Conservation (phyloP, 2,329 filamentous ascomycete species). For the Pseudohalonectria lignicola region DNA sequence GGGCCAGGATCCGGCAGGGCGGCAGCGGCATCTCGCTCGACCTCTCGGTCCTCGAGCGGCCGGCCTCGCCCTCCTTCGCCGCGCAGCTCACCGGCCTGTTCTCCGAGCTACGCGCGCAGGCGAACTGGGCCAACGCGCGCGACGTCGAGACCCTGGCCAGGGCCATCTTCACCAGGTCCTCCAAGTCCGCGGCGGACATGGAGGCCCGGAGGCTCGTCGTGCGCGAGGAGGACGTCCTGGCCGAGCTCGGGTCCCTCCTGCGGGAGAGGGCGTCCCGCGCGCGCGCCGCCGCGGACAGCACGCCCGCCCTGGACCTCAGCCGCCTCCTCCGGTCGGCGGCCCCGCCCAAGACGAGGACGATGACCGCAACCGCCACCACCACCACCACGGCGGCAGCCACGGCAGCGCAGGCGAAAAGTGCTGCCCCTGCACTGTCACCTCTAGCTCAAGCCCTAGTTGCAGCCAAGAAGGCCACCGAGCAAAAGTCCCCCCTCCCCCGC, state of each 20-base stretch:
- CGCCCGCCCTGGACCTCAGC: background rate
- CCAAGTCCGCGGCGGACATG: conserved; percentile 17
- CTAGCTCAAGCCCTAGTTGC: too few relatives aligned
- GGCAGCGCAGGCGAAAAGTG: too few relatives aligned
- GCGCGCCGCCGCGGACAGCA: background rate
- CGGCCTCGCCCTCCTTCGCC: conserved; percentile 7
- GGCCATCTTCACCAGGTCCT: conserved; percentile 30
- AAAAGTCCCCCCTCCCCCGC: background rate
- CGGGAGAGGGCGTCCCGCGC: conserved; percentile 1
- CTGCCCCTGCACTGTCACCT: too few relatives aligned
- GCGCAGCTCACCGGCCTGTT: conserved; percentile 22
- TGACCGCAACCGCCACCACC: background rate
- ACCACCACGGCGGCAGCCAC: background rate
- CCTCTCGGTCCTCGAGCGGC: conserved; percentile 12
- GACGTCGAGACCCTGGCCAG: conserved; percentile 47
- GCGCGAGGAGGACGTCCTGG: background rate
- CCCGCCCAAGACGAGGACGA: background rate
- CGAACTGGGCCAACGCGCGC: conserved; percentile 51
- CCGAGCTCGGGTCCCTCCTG: background rate
- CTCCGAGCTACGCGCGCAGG: conserved; percentile 23
- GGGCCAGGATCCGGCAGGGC: conserved; percentile 7
- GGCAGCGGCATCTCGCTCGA: conserved; percentile 10
- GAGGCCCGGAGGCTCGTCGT: conserved; percentile 4
- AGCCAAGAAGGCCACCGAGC: background rate
- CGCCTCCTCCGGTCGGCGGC: background rate